Evolutionary conservation across 2,329 filamentous ascomycete species (phyloP), one percentile per base, ranked within the genome.

Genomic region (Rasamsonia emersonii): DNA sequence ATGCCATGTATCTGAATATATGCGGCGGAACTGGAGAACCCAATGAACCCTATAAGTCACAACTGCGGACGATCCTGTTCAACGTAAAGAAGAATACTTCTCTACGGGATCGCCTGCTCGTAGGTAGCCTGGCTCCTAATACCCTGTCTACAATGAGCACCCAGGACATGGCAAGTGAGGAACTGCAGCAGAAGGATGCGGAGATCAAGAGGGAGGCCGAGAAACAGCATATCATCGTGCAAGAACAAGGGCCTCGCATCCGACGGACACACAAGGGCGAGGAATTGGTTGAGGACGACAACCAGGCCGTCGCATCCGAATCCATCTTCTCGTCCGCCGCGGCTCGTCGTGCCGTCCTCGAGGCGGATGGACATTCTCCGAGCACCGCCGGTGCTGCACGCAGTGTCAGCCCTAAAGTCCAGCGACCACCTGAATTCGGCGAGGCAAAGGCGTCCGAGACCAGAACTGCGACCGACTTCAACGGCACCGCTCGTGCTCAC

Each of bases 261-360:
- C 75, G 86, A 47, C 78, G 84, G 45, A 95, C 89, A 2, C 89
- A 96, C 64, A 96, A 96, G 58, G 91, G 91, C 9, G 88, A 95
- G 37, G 91, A 96, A 53, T 59, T 94, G 10, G 72, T 96, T 10
- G 86, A 89, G 40, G 77, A 82, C 27, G 85, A 93, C 19, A 68
- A 61, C 30, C 59, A 68, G 39, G 50, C 52, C 37, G 61, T 60
- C 24, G 51, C 61, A 19, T 58, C 59, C 17, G 67, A 71, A 38
- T 63, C 65, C 5, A 58, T 67, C 19, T 66, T 67, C 36, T 64
- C 61, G n/a, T 56, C 61, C 9, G 58, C 59, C 15, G 63, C 64
- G 9, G 52, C 63, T 15, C 61, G 63, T 39, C 62, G 62, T 33
- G 65, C 65, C 26, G 56, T 45, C 19, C 37, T 40, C 10, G 53